These are phyloP conservation scores for Didymella lethalis DNA, from an alignment of 2,329 filamentous ascomycete genomes.

Conservation along the genomic window DNA sequence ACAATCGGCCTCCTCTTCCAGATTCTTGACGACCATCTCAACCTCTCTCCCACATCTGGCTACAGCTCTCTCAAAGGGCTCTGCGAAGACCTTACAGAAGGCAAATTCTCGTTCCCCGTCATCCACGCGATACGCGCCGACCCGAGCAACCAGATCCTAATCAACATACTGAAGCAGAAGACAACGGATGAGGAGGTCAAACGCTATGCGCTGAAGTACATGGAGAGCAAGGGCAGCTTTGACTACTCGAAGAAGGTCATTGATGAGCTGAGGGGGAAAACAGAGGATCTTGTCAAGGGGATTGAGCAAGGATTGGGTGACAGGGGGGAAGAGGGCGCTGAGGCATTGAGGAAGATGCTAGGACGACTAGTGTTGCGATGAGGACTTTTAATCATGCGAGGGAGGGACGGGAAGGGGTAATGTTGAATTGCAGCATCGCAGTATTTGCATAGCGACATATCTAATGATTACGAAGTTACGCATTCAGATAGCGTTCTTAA, in stretches of 20 bases:
- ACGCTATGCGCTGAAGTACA: slow-evolving; percentile 86
- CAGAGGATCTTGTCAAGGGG: slow-evolving; percentile 53
- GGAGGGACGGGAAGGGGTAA: not conserved
- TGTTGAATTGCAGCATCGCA: not conserved
- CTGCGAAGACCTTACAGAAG: slow-evolving; percentile 94
- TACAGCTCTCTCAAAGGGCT: slow-evolving; percentile 92
- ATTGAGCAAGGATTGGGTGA: slow-evolving; percentile 50
- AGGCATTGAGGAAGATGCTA: slow-evolving; percentile 52
- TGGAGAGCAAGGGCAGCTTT: slow-evolving; percentile 90
- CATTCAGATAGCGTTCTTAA: not conserved
- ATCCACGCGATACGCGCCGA: slow-evolving; percentile 89
- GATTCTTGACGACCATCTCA: slow-evolving; percentile 93
- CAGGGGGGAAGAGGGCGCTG: slow-evolving; percentile 48
- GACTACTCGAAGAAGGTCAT: slow-evolving; percentile 76
- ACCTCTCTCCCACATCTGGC: slow-evolving; percentile 65
- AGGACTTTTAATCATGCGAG: not conserved
- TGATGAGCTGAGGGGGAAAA: slow-evolving; percentile 54
- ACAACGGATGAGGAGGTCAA: slow-evolving; percentile 88
- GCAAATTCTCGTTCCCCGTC: slow-evolving; percentile 95
- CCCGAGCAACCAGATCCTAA: slow-evolving; percentile 76
- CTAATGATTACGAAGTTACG: slow-evolving; percentile 17
- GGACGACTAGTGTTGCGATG: slow-evolving; percentile 50
- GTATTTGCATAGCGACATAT: slow-evolving; percentile 8
- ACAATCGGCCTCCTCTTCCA: slow-evolving; percentile 87
- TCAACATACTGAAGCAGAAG: slow-evolving; percentile 93